phyloP scores from a whole-genome alignment of 176 grass and related monocot species.

The Alloteropsis semialata region DNA sequence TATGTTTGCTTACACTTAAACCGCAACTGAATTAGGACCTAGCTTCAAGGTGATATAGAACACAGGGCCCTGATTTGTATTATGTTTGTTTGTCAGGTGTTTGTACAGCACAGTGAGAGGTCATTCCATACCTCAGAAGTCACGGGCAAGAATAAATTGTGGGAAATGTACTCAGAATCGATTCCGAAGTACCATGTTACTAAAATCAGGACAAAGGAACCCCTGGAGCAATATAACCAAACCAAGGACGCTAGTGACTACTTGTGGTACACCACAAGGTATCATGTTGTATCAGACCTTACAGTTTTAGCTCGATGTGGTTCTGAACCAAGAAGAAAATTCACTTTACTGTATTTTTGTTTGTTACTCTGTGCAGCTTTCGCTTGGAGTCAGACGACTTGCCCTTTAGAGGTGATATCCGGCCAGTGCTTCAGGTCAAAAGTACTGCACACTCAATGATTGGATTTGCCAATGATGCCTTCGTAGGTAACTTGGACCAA shows the following conservation, averaged over 20 bases:
- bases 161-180: conserved; percentile 66
- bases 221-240: conserved; percentile 74
- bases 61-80: background rate
- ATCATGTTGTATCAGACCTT: background rate
- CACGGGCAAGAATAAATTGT: conserved; percentile 41
- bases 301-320: background rate
- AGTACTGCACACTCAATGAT: conserved; percentile 59
- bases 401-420: conserved; percentile 79
- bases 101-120: conserved; percentile 78
- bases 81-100: conserved; percentile 52
- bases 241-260: conserved; percentile 83
- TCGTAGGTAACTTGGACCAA: conserved; percentile 53
- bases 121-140: conserved; percentile 47
- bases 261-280: conserved; percentile 93
- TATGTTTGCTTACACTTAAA: conserved; percentile 20
- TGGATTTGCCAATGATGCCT: conserved; percentile 62
- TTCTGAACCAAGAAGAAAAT: background rate
- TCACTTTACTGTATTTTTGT: conserved; percentile 4
- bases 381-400: conserved; percentile 66
- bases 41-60: background rate
- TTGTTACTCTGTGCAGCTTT: conserved; percentile 52
- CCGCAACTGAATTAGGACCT: background rate
- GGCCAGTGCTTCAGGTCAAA: conserved; percentile 69
- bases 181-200: conserved; percentile 43
- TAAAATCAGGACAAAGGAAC: conserved; percentile 31